These are phyloP conservation scores for Xylaria cubensis DNA, from an alignment of 495 filamentous ascomycete species.

Conservation along the genomic window DNA sequence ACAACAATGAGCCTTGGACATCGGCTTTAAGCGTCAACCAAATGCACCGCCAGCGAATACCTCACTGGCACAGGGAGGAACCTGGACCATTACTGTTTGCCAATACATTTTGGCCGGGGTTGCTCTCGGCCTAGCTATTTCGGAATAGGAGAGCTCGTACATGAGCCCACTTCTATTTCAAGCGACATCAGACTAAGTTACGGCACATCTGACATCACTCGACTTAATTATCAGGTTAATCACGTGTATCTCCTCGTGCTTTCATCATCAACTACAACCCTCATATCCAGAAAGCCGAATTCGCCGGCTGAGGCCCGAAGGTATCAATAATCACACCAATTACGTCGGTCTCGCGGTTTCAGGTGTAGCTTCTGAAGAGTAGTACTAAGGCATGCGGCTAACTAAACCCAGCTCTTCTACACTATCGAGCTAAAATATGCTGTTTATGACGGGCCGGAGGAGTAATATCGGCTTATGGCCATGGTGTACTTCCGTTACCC, in stretches of 20 bases:
- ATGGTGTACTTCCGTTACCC: slow-evolving; percentile 13
- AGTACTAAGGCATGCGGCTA: slow-evolving; percentile 1
- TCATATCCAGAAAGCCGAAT: not conserved
- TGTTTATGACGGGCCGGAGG: slow-evolving; percentile 4
- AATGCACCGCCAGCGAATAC: slow-evolving; percentile 15
- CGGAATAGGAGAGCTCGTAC: slow-evolving; percentile 21
- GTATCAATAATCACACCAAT: slow-evolving; percentile 6
- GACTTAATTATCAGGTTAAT: slow-evolving; percentile 10
- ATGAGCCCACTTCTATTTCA: slow-evolving; percentile 24
- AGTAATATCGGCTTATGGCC: slow-evolving; percentile 1
- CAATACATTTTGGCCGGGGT: slow-evolving; percentile 5
- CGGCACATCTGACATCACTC: slow-evolving; percentile 15
- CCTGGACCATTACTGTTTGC: slow-evolving; percentile 19
- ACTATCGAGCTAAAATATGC: slow-evolving; percentile 7
- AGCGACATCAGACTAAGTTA: slow-evolving; percentile 12
- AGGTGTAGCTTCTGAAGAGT: not conserved
- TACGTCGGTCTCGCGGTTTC: slow-evolving; percentile 1
- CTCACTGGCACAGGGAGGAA: slow-evolving; percentile 13
- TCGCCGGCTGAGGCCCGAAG: slow-evolving; percentile 4
- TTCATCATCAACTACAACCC: not conserved
- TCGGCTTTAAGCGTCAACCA: slow-evolving; percentile 12
- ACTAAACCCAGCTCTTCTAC: slow-evolving; percentile 7
- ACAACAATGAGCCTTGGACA: not conserved
- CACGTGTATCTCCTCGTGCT: not conserved
- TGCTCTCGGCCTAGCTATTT: slow-evolving; percentile 16